Evolutionary conservation across 2,329 filamentous ascomycete species (phyloP).

Genomic region (Tolypocladium endophyticum): DNA sequence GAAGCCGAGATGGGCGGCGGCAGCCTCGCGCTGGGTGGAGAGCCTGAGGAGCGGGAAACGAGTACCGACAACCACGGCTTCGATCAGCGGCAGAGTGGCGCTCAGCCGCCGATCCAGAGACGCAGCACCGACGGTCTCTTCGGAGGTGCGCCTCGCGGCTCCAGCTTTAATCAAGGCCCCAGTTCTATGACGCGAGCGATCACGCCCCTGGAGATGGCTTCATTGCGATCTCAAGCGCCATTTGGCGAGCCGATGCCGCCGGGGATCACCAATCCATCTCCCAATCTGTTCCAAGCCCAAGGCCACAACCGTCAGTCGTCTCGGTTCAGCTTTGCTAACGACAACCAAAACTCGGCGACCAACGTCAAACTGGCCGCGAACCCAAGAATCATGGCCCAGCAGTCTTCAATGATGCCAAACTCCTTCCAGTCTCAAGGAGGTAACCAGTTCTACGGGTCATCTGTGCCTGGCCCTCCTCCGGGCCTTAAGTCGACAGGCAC

Average conservation of each 20-base stretch:
- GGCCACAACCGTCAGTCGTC: slow-evolving; percentile 77
- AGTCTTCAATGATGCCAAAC: slow-evolving; percentile 76
- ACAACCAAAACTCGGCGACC: slow-evolving; percentile 39
- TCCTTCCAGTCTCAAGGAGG: slow-evolving; percentile 48
- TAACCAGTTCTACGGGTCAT: slow-evolving; percentile 69
- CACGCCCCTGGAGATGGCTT: slow-evolving; percentile 66
- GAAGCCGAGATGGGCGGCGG: slow-evolving; percentile 67
- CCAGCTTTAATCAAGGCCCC: slow-evolving; percentile 36
- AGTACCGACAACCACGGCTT: slow-evolving; percentile 38
- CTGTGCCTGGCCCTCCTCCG: slow-evolving; percentile 86
- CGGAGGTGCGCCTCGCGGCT: slow-evolving; percentile 35
- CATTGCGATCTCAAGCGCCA: slow-evolving; percentile 52
- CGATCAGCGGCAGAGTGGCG: slow-evolving; percentile 52
- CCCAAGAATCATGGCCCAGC: slow-evolving; percentile 71
- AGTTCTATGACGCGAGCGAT: slow-evolving; percentile 56
- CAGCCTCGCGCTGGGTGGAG: slow-evolving; percentile 81
- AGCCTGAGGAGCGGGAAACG: slow-evolving; percentile 71
- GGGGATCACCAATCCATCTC: slow-evolving; percentile 34
- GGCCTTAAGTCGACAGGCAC: slow-evolving; percentile 92
- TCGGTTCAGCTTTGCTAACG: slow-evolving; percentile 78
- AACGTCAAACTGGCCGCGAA: slow-evolving; percentile 70
- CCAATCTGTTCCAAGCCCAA: slow-evolving; percentile 41
- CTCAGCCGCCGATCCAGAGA: slow-evolving; percentile 70
- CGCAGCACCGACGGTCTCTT: slow-evolving; percentile 42
- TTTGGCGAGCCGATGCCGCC: slow-evolving; percentile 51